A percentile compares a stretch with the other conserved stretches of the same genome.
Conservation (phyloP, 768 basidiomycete species). For the Tylopilus rubrobrunneus region DNA sequence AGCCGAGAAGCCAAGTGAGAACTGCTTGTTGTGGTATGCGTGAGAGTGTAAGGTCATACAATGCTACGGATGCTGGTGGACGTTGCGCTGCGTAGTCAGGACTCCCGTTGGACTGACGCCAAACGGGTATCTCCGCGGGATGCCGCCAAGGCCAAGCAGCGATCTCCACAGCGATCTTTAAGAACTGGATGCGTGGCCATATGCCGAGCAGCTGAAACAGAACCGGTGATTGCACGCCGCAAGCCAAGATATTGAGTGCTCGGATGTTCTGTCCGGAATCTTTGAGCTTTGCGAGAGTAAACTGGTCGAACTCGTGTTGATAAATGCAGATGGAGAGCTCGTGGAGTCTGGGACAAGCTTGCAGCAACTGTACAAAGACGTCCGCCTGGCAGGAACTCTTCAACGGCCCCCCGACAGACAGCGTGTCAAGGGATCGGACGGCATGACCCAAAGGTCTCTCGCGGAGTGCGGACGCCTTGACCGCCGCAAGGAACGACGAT, state of each 20-base stretch:
- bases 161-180: conserved; percentile 38
- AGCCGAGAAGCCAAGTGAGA: conserved; percentile 38
- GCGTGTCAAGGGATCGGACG: conserved; percentile 20
- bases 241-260: conserved; percentile 31
- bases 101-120: background rate
- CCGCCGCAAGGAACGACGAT: conserved; percentile 14
- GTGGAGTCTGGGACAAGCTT: conserved; percentile 32
- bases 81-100: background rate
- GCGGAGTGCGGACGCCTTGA: conserved; percentile 14
- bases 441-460: conserved; percentile 12
- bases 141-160: conserved; percentile 31
- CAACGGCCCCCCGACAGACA: conserved; percentile 11
- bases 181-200: conserved; percentile 36
- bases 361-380: conserved; percentile 16
- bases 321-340: conserved; percentile 28
- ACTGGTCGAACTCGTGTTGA: conserved; percentile 29
- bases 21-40: conserved; percentile 31
- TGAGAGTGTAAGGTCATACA: conserved; percentile 41
- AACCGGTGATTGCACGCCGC: conserved; percentile 41
- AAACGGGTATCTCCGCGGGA: conserved; percentile 11
- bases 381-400: conserved; percentile 7
- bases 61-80: conserved; percentile 13
- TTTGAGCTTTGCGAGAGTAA: conserved; percentile 25
- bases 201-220: conserved; percentile 40
- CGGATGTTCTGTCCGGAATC: conserved; percentile 25